These are phyloP conservation scores for Puccinia polysora DNA, from an alignment of 1,284 basidiomycete genomes.

Conservation along the genomic window DNA sequence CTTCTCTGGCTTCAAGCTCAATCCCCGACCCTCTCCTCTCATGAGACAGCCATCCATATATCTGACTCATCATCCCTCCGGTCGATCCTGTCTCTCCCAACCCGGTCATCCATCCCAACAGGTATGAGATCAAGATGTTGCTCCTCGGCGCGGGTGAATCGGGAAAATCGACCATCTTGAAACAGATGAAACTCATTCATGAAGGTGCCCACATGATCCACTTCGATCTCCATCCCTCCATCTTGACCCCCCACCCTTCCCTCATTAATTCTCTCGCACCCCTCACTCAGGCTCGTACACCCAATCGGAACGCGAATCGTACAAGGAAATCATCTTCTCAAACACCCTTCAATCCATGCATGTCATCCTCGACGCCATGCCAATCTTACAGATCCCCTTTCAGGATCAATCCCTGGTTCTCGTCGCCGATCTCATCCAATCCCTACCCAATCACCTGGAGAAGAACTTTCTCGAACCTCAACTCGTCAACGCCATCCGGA, in stretches of 20 bases:
- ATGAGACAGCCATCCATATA: neutral
- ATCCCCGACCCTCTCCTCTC: slow-evolving; percentile 5
- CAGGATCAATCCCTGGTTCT: neutral
- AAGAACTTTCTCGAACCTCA: slow-evolving; percentile 67
- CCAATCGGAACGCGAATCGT: slow-evolving; percentile 82
- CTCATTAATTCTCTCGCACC: neutral
- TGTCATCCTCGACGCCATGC: slow-evolving; percentile 87
- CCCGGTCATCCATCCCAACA: neutral
- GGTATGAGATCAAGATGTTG: slow-evolving; percentile 49
- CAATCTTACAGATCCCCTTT: slow-evolving; percentile 56
- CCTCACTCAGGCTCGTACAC: slow-evolving; percentile 67
- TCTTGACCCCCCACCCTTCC: neutral
- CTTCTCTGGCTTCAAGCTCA: neutral
- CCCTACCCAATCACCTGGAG: slow-evolving; percentile 80
- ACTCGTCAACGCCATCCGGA: slow-evolving; percentile 73
- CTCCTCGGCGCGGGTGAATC: slow-evolving; percentile 52
- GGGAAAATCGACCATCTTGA: slow-evolving; percentile 52
- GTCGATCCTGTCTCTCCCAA: neutral
- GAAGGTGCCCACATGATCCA: neutral
- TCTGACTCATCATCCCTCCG: neutral
- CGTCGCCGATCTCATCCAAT: slow-evolving; percentile 66
- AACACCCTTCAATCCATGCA: slow-evolving; percentile 84
- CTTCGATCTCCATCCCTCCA: neutral
- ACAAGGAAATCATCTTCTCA: slow-evolving; percentile 95
- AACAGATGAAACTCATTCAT: slow-evolving; percentile 52